These are phyloP conservation scores for Xylariaceae sp. DNA, from an alignment of 2,329 filamentous ascomycete genomes.

Conservation along the genomic window DNA sequence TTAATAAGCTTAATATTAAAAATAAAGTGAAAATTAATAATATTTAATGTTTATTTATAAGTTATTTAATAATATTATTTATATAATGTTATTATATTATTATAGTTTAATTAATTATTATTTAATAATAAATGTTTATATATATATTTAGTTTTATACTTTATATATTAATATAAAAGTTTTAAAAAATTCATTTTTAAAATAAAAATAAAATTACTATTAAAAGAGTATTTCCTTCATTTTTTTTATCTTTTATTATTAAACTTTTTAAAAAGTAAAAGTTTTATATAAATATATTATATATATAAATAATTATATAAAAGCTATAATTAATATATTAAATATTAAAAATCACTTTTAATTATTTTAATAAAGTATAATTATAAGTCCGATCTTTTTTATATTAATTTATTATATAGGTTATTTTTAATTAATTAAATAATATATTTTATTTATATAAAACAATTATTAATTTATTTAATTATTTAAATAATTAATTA, in stretches of 20 bases:
- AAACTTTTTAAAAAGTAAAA: neutral
- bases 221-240: neutral
- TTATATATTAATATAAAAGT: neutral
- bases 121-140: neutral
- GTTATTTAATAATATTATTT: neutral
- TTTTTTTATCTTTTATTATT: neutral
- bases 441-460: neutral
- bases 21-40: neutral
- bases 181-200: neutral
- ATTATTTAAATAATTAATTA: neutral
- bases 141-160: neutral
- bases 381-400: too few species aligned
- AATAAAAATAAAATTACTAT: neutral
- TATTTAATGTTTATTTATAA: neutral
- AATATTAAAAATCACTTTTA: too few species aligned
- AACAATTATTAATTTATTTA: neutral
- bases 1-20: neutral
- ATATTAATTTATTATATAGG: neutral
- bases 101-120: neutral
- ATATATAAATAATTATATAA: neutral
- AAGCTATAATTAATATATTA: neutral
- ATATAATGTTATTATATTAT: neutral
- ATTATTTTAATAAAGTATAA: too few species aligned
- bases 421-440: neutral
- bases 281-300: neutral